phyloP scores from a whole-genome alignment of 2,329 filamentous ascomycete species.

The Lecanosticta acicola region DNA sequence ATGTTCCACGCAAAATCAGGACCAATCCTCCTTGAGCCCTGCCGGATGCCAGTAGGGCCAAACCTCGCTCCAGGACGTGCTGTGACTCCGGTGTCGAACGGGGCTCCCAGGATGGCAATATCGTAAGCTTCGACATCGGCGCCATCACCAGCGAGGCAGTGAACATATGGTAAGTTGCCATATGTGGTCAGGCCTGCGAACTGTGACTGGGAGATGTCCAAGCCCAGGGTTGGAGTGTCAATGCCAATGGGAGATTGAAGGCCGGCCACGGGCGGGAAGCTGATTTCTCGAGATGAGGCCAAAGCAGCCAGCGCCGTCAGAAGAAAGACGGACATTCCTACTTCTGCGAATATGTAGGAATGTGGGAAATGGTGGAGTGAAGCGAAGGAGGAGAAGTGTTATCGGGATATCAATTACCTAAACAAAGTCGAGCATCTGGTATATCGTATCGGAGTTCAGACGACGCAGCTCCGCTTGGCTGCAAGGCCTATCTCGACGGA shows the following conservation, averaged over 20 bases:
- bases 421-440: neutral
- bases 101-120: slow-evolving; percentile 46
- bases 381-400: neutral
- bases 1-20: slow-evolving; percentile 41
- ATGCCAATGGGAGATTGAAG: slow-evolving; percentile 32
- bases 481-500: no score
- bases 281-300: slow-evolving; percentile 36
- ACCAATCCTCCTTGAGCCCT: slow-evolving; percentile 44
- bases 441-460: neutral
- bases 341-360: neutral
- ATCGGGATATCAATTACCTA: slow-evolving; percentile 1
- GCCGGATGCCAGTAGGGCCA: slow-evolving; percentile 48
- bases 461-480: no score
- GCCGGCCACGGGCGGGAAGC: slow-evolving; percentile 38
- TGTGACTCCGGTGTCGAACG: slow-evolving; percentile 49
- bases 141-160: slow-evolving; percentile 36
- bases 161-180: slow-evolving; percentile 25
- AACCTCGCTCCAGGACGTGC: slow-evolving; percentile 49
- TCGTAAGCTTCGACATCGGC: slow-evolving; percentile 42
- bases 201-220: slow-evolving; percentile 24
- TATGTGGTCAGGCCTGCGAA: no score
- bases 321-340: neutral
- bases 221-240: slow-evolving; percentile 8
- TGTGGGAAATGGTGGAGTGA: neutral
- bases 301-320: neutral